Conservation (phyloP, 495 filamentous ascomycete genomes). For the Saxispiralis lemnorum region DNA sequence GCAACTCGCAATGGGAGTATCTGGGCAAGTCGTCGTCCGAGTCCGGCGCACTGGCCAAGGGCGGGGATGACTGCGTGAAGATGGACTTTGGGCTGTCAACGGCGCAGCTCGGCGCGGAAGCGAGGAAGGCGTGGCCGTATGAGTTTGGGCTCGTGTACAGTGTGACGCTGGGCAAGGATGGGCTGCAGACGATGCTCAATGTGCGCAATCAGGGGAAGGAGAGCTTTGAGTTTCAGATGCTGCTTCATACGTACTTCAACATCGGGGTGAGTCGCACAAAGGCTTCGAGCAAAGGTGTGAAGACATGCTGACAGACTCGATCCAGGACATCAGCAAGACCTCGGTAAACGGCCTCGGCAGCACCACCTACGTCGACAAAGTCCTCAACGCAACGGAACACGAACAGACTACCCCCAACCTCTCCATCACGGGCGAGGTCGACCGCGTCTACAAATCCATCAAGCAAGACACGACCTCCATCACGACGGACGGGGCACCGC, state of each 20-base stretch:
- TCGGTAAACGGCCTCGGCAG: slow-evolving; percentile 54
- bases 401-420: slow-evolving; percentile 37
- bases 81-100: slow-evolving; percentile 84
- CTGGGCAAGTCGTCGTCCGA: slow-evolving; percentile 52
- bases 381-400: slow-evolving; percentile 39
- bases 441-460: slow-evolving; percentile 50
- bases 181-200: slow-evolving; percentile 64
- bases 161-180: slow-evolving; percentile 59
- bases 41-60: slow-evolving; percentile 22
- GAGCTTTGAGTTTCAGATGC: slow-evolving; percentile 75
- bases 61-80: slow-evolving; percentile 52
- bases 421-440: slow-evolving; percentile 53
- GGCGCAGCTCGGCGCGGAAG: slow-evolving; percentile 44
- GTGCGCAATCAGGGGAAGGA: slow-evolving; percentile 68
- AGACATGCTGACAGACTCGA: not conserved
- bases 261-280: slow-evolving; percentile 45
- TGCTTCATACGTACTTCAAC: slow-evolving; percentile 80
- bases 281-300: too few relatives aligned
- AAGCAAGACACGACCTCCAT: slow-evolving; percentile 38
- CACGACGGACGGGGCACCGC: slow-evolving; percentile 38
- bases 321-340: slow-evolving; percentile 41
- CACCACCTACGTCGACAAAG: slow-evolving; percentile 67
- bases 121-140: slow-evolving; percentile 54
- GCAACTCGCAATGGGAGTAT: slow-evolving; percentile 62
- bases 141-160: slow-evolving; percentile 83